Conservation (phyloP, 2,329 filamentous ascomycete genomes). For the Aspergillus hortae region DNA sequence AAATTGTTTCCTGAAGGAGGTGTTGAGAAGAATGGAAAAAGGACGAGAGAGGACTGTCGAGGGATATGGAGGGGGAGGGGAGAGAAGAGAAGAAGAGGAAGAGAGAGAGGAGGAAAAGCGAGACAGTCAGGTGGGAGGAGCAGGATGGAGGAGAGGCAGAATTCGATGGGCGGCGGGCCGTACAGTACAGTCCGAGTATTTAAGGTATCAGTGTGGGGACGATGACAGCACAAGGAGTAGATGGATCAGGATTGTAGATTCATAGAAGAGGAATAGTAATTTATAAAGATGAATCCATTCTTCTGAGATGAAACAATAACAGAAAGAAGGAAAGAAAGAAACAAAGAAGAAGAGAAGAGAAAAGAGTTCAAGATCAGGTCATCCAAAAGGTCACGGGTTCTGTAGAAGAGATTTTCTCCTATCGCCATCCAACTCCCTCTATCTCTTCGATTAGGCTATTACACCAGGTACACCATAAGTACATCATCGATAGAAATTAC, state of each 20-base stretch:
- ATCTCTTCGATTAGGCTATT: background rate
- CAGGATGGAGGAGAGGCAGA: background rate
- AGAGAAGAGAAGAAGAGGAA: background rate
- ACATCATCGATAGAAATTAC: too few species aligned
- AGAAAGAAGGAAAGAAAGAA: too few species aligned
- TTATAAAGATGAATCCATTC: too few species aligned
- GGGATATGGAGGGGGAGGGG: conserved; percentile 17
- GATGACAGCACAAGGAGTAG: too few species aligned
- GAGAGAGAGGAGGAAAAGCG: background rate
- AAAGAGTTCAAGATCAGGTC: too few species aligned
- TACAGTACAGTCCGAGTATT: background rate
- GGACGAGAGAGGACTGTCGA: conserved; percentile 9
- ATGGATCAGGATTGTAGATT: too few species aligned
- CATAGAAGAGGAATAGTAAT: too few species aligned
- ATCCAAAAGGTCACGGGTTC: too few species aligned
- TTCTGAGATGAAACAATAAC: too few species aligned
- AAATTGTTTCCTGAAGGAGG: conserved; percentile 4
- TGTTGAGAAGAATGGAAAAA: conserved; percentile 1
- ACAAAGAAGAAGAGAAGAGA: too few species aligned
- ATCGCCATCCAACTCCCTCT: too few species aligned
- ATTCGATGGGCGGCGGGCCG: background rate
- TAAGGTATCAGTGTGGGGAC: background rate
- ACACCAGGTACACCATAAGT: background rate
- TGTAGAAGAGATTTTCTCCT: too few species aligned
- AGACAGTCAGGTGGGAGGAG: background rate